A percentile compares a stretch with the other conserved stretches of the same genome.
Evolutionary conservation across 2,329 filamentous ascomycete genomes (phyloP).

Genomic region (Hirsutella minnesotensis): DNA sequence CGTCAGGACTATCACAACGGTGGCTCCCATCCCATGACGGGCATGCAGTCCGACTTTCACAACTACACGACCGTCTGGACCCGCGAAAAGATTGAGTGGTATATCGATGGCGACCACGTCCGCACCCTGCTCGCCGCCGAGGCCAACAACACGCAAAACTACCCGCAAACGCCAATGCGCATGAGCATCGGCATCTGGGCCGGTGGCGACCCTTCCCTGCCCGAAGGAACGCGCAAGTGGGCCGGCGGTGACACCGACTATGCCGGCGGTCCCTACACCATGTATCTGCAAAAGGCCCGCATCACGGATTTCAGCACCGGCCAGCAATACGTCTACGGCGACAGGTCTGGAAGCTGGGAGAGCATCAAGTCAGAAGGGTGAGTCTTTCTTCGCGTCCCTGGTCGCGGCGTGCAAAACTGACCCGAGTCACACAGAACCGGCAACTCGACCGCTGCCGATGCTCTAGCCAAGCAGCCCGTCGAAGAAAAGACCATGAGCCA

Average conservation of each 20-base stretch:
- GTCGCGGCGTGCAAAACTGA: no score
- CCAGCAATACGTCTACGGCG: conserved; percentile 54
- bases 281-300: conserved; percentile 53
- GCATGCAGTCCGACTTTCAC: conserved; percentile 51
- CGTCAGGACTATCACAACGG: conserved; percentile 51
- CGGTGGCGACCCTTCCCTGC: conserved; percentile 43
- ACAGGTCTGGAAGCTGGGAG: conserved; percentile 47
- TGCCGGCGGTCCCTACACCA: conserved; percentile 53
- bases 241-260: conserved; percentile 61
- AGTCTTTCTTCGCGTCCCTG: conserved; percentile 15
- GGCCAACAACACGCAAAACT: conserved; percentile 49
- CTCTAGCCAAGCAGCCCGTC: conserved; percentile 23
- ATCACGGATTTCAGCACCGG: conserved; percentile 49
- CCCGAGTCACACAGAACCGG: conserved; percentile 26
- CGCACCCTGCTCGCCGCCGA: conserved; percentile 51
- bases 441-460: conserved; percentile 42
- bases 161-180: conserved; percentile 68
- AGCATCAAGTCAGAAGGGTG: conserved; percentile 49
- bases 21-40: conserved; percentile 42
- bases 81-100: conserved; percentile 51
- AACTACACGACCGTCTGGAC: conserved; percentile 73
- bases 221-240: conserved; percentile 51
- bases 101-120: conserved; percentile 54
- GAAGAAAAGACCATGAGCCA: conserved; percentile 31
- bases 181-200: conserved; percentile 58